Percentiles rank a stretch among this genome's conserved stretches.
phyloP scores from a whole-genome alignment of 176 grass and related monocot species.

The Bonia amplexicaulis region DNA sequence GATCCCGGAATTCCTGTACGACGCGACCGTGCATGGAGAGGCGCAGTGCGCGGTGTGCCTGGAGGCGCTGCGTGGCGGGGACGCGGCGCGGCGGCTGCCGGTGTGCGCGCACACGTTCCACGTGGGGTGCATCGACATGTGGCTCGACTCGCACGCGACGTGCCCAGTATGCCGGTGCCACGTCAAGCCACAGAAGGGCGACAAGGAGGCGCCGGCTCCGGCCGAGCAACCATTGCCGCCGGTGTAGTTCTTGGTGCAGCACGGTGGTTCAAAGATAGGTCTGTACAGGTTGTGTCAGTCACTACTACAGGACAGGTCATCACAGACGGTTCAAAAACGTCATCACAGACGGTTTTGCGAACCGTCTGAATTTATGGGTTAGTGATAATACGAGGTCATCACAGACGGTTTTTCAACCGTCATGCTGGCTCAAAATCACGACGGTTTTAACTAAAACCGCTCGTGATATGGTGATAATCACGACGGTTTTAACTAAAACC shows the following conservation, averaged over 20 bases:
- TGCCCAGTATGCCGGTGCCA: conserved; percentile 60
- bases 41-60: conserved; percentile 57
- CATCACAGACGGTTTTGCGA: no score
- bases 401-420: no score
- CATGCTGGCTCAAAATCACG: no score
- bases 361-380: no score
- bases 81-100: conserved; percentile 39
- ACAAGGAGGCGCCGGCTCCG: background rate
- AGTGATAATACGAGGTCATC: no score
- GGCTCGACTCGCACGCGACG: conserved; percentile 47
- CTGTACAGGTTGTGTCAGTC: background rate
- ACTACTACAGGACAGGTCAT: no score
- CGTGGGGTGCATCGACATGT: conserved; percentile 52
- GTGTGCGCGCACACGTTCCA: conserved; percentile 68
- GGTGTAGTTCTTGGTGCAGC: conserved; percentile 13
- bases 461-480: no score
- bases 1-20: conserved; percentile 24
- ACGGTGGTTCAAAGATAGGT: background rate
- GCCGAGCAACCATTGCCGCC: background rate
- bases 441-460: no score
- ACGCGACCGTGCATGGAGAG: background rate
- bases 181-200: conserved; percentile 15
- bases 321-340: no score
- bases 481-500: no score
- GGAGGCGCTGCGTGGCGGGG: conserved; percentile 33